Evolutionary conservation across 805 yeast genomes (phyloP), one percentile per base, ranked within the genome.

Genomic region (Schizosaccharomyces pombe): DNA sequence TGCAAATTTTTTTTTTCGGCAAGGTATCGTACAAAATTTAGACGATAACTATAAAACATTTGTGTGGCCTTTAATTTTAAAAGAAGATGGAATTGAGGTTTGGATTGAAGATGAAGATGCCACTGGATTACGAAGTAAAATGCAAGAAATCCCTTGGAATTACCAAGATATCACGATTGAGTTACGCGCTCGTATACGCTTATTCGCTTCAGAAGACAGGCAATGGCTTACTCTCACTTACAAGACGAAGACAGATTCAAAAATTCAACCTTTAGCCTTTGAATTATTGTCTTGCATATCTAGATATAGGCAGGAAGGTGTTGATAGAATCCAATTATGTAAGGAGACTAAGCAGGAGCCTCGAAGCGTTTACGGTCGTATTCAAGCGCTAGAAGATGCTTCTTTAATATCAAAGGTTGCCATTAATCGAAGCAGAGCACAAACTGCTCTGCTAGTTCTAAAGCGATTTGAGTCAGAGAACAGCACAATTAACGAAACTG

Each of bases 151-250:
- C 14, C 28, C 49, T 9, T 19, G 30, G 30, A 43, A 43, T 14
- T 43, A 43, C 11, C 49, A 9, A 22, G 49, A 19, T 3, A 43
- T 43, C 14, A 43, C 28, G 4, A 16, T n/a, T n/a, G 19, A 16
- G 5, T 4, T 22, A 4, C 28, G 30, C 4, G 14, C 30, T n/a
- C 29, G 26, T n/a, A 4, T 43, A 5, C 5, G 28, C 16, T 26
- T 43, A 22, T 26, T 19, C 28, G 49, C 49, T 22, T 43, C 49
- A 22, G 49, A 4, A 19, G 49, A 43, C 26, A 28, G 49, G 5
- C 49, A 43, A 43, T 43, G 49, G 49, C 19, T 43, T 26, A 43
- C 30, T 22, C 49, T 43, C 26, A 43, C 49, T 16, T 43, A 43
- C 26, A 43, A 43, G 26, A 43, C 49, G 26, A 43, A 43, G 26